Evolutionary conservation across 768 basidiomycete genomes (phyloP).

Genomic region (Sarcodon aspratus): DNA sequence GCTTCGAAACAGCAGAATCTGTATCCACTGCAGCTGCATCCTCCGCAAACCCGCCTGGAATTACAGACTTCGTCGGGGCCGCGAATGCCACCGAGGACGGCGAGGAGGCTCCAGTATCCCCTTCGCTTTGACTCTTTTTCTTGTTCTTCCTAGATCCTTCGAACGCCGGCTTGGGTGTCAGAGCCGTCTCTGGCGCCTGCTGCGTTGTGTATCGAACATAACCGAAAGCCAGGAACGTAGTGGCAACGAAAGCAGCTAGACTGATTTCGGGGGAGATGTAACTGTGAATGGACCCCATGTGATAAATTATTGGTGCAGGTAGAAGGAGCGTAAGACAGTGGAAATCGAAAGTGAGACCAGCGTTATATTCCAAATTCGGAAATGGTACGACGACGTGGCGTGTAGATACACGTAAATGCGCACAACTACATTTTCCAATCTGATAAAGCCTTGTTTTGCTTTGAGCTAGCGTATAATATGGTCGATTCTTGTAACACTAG

Average conservation of each 20-base stretch:
- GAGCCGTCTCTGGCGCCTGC: conserved; percentile 5
- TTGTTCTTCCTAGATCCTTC: conserved; percentile 8
- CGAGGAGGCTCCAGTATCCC: not conserved
- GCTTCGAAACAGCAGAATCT: conserved; percentile 10
- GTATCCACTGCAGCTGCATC: conserved; percentile 1
- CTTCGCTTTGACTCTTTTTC: conserved; percentile 6
- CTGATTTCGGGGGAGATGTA: conserved; percentile 4
- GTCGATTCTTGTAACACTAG: too few relatives aligned
- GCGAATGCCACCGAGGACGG: conserved; percentile 2
- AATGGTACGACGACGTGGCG: too few relatives aligned
- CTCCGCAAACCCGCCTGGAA: conserved; percentile 36
- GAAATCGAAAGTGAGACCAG: too few relatives aligned
- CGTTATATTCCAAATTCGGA: too few relatives aligned
- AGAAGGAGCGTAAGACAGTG: too few relatives aligned
- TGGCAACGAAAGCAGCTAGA: conserved; percentile 8
- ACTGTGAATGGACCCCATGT: conserved; percentile 13
- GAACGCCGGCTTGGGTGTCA: conserved; percentile 2
- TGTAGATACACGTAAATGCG: too few relatives aligned
- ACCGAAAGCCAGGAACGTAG: conserved; percentile 11
- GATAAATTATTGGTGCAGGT: too few relatives aligned
- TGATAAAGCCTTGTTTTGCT: too few relatives aligned
- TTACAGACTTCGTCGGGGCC: conserved; percentile 14
- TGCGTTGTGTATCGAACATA: conserved; percentile 13
- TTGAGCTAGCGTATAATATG: too few relatives aligned
- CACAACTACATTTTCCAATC: too few relatives aligned